Evolutionary conservation across 208 protist genomes (phyloP).

Genomic region (Leishmania arabica): DNA sequence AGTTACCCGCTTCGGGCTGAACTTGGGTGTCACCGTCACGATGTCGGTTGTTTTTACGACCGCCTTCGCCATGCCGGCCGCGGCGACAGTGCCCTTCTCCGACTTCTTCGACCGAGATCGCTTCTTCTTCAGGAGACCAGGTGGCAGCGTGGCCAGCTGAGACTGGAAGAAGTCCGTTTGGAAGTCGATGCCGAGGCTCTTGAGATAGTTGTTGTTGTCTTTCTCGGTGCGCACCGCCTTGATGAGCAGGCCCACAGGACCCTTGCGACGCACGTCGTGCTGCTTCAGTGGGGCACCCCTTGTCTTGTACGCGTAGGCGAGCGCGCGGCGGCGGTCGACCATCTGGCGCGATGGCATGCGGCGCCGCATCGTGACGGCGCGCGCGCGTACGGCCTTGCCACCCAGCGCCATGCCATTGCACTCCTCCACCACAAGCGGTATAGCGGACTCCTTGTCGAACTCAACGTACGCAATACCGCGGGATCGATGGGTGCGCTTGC

Average conservation of each 20-base stretch:
- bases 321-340: constrained; percentile 48
- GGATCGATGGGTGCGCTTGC: constrained; percentile 81
- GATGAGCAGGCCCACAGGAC: constrained; percentile 58
- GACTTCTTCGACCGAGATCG: background rate
- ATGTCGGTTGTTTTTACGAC: background rate
- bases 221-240: constrained; percentile 70
- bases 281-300: constrained; percentile 59
- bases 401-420: constrained; percentile 88
- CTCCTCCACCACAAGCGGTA: constrained; percentile 79
- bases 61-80: constrained; percentile 3
- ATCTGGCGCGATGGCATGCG: constrained; percentile 76
- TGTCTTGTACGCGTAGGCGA: constrained; percentile 75
- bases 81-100: background rate
- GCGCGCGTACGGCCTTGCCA: constrained; percentile 67
- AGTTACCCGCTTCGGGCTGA: background rate
- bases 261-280: constrained; percentile 67
- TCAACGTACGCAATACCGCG: constrained; percentile 89
- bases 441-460: constrained; percentile 73
- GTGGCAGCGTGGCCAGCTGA: constrained; percentile 59
- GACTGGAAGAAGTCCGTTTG: constrained; percentile 50
- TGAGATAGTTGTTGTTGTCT: constrained; percentile 75
- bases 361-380: constrained; percentile 61
- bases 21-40: background rate
- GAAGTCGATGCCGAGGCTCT: constrained; percentile 76
- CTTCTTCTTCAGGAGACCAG: constrained; percentile 30